A percentile compares a stretch with the other conserved stretches of the same genome.
phyloP scores from a whole-genome alignment of 2,329 filamentous ascomycete species.

The Trichoderma sp. region DNA sequence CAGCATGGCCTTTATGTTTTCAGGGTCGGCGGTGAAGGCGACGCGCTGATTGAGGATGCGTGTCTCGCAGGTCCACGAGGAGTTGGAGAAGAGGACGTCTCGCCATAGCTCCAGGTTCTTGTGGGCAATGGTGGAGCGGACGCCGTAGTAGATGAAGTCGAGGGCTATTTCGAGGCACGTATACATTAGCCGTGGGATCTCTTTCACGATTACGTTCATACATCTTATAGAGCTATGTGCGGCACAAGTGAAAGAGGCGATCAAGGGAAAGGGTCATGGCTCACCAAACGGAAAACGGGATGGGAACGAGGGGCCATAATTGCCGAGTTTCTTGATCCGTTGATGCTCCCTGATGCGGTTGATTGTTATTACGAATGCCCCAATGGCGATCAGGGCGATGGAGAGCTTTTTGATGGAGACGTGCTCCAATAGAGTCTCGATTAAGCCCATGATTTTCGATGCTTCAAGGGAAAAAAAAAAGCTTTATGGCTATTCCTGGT shows the following conservation, averaged over 20 bases:
- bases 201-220: background rate
- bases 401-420: conserved; percentile 48
- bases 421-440: conserved; percentile 53
- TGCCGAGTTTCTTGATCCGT: conserved; percentile 52
- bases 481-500: background rate
- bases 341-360: conserved; percentile 47
- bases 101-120: conserved; percentile 66
- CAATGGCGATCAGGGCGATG: conserved; percentile 44
- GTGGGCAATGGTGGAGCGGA: conserved; percentile 57
- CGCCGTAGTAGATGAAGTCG: conserved; percentile 64
- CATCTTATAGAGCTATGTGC: background rate
- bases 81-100: conserved; percentile 49
- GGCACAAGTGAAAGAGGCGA: background rate
- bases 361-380: conserved; percentile 45
- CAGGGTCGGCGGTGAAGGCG: conserved; percentile 78
- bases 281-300: conserved; percentile 53
- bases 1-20: conserved; percentile 87
- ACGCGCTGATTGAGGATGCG: conserved; percentile 60
- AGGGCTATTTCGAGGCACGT: conserved; percentile 50
- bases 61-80: conserved; percentile 63
- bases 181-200: background rate
- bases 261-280: conserved; percentile 28
- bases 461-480: background rate
- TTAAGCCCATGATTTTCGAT: conserved; percentile 49
- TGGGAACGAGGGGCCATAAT: conserved; percentile 44